phyloP scores from a whole-genome alignment of 495 filamentous ascomycete genomes.

The Penicillium maclennaniae region DNA sequence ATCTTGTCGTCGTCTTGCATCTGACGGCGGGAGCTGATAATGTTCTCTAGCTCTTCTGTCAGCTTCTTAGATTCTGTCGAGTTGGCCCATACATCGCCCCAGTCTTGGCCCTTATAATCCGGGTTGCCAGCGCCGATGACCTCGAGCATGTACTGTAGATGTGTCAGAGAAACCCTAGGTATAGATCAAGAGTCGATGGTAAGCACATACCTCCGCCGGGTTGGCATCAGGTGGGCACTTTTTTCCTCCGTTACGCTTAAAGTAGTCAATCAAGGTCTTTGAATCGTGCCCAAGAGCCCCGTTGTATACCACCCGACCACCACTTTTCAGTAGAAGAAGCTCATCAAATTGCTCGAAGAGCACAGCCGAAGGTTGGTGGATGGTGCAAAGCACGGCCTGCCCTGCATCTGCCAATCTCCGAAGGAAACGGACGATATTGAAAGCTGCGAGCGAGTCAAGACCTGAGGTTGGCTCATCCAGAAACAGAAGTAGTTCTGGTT shows the following conservation, averaged over 20 bases:
- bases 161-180: background rate
- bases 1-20: constrained; percentile 27
- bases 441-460: constrained; percentile 63
- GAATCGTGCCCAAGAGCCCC: constrained; percentile 57
- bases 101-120: constrained; percentile 58
- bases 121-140: constrained; percentile 62
- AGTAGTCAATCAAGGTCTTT: constrained; percentile 55
- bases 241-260: constrained; percentile 59
- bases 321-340: constrained; percentile 63
- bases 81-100: constrained; percentile 56
- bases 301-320: constrained; percentile 70
- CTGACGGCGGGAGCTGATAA: constrained; percentile 35
- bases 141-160: constrained; percentile 58
- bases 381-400: constrained; percentile 72
- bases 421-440: constrained; percentile 62
- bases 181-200: background rate
- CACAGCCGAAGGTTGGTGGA: constrained; percentile 74
- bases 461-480: constrained; percentile 76
- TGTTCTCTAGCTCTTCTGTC: constrained; percentile 44
- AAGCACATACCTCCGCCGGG: constrained; percentile 51
- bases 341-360: constrained; percentile 74
- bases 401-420: constrained; percentile 63
- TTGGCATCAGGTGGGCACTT: constrained; percentile 54
- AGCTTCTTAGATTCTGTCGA: constrained; percentile 42
- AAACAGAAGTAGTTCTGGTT: constrained; percentile 65